phyloP scores from a whole-genome alignment of 306 rosid species.

The Trichosanthes cucumerina region DNA sequence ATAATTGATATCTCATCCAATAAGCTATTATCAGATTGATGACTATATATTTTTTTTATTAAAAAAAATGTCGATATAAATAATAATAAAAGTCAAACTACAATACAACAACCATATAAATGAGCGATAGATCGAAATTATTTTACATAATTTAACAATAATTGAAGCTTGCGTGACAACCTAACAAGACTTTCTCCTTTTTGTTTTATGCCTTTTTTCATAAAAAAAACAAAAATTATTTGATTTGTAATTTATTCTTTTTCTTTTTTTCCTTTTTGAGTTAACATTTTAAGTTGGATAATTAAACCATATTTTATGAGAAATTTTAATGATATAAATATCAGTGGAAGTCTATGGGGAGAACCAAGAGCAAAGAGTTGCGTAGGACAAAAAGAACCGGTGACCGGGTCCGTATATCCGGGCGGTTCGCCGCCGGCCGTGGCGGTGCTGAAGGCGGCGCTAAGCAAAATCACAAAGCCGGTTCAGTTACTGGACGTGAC shows the following conservation, averaged over 20 bases:
- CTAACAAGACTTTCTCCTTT: background rate
- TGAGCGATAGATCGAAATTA: background rate
- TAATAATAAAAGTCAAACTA: background rate
- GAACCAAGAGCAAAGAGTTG: slow-evolving; percentile 68
- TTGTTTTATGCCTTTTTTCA: background rate
- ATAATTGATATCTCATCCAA: no score
- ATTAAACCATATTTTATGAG: no score
- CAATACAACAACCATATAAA: background rate
- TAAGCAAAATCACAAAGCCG: slow-evolving; percentile 43
- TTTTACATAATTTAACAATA: background rate
- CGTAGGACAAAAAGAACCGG: slow-evolving; percentile 33
- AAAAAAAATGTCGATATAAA: no score
- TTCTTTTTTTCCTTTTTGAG: no score
- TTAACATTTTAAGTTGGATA: no score
- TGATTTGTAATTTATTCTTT: no score
- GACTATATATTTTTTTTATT: no score
- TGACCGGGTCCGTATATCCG: slow-evolving; percentile 51
- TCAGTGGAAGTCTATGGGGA: slow-evolving; percentile 63
- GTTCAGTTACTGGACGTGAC: slow-evolving; percentile 68
- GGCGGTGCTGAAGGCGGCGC: slow-evolving; percentile 43
- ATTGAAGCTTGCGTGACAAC: background rate
- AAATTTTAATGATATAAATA: background rate
- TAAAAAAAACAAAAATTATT: background rate
- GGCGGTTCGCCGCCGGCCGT: slow-evolving; percentile 64
- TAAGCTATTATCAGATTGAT: no score